Base-by-base conservation (phyloP, 2,329 filamentous ascomycete genomes). In the Neurospora crassa region DNA sequence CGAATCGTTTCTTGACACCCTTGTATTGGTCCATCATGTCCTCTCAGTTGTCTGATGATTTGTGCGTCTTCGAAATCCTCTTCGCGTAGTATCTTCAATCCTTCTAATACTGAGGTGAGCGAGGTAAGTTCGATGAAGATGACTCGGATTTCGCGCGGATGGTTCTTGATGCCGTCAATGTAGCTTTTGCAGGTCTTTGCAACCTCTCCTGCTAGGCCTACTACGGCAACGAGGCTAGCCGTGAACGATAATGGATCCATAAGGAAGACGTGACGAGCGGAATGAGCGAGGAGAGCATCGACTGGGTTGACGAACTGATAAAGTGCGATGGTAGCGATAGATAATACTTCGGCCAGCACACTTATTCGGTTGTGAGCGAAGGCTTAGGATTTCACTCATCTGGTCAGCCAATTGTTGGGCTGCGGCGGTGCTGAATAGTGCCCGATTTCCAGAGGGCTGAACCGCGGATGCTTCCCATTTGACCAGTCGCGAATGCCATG, bases 81-180 rank as follows among this genome's bases (percentile, higher is more conserved):
- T 53, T 53, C 45, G 45, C 5, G 45, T 8, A 75, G 67, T 16
- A 73, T 67, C 7, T 68, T 14, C 20, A 75, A 16, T 8, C 71
- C 67, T 12, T 75, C 53, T 5, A 74, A 37, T 1, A 75, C 29
- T 2, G 68, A 20, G 3, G 40, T 59, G 4, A 76, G 67, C 0
- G 72, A 67, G 2, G 43, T 70, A 0, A 70, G 53, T 40, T 76
- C 73, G 43, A 76, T 40, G 34, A 69, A 69, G n/a, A 76, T 75
- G 1, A 73, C 42, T 8, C 73, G 74, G 1, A 76, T 41, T 11
- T 75, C 74, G 1, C 42, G 67, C 1, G 74, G 74, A 18, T 69
- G 68, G 24, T 72, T 59, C 3, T 43, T 42, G 6, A 71, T 69
- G 2, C 68, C 63, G 34, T 73, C 71, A 14, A 76, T 69, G 16